phyloP scores from a whole-genome alignment of 208 protist species.

The Crithidia expoeki region DNA sequence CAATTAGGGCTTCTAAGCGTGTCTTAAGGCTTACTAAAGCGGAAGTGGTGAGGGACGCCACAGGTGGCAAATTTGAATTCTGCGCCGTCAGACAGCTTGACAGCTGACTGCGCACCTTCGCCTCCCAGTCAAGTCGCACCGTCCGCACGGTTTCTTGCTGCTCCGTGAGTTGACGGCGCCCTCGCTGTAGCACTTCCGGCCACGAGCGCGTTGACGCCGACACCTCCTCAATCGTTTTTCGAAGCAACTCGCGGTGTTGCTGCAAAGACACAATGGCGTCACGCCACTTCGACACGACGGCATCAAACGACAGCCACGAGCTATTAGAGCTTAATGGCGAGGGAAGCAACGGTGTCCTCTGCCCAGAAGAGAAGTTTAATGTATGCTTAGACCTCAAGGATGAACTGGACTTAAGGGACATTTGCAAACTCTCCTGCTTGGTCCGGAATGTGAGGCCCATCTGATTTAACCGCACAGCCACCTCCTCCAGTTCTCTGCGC shows the following conservation, averaged over 20 bases:
- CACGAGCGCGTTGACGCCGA: conserved; percentile 3
- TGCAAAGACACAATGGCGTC: conserved; percentile 18
- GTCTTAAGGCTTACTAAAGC: conserved; percentile 3
- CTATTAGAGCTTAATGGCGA: neutral
- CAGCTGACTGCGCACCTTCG: conserved; percentile 17
- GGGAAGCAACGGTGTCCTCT: too few species aligned
- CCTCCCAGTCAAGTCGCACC: conserved; percentile 24
- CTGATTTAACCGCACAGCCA: conserved; percentile 6
- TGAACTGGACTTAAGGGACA: too few species aligned
- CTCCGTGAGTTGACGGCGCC: conserved; percentile 3
- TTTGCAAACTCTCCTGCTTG: conserved; percentile 1
- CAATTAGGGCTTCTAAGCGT: neutral
- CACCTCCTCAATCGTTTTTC: conserved; percentile 15
- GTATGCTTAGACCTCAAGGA: too few species aligned
- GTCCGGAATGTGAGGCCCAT: conserved; percentile 4
- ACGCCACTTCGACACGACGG: neutral
- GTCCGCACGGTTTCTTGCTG: conserved; percentile 9
- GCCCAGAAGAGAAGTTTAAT: too few species aligned
- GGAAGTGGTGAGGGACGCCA: conserved; percentile 6
- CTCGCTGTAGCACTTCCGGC: conserved; percentile 10
- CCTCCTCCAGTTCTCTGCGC: conserved; percentile 9
- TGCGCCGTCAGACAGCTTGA: conserved; percentile 20
- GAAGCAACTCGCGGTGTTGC: conserved; percentile 21
- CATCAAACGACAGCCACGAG: neutral
- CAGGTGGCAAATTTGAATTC: conserved; percentile 5